Conservation (phyloP, 2,329 filamentous ascomycete genomes). For the Colletotrichum tropicale region DNA sequence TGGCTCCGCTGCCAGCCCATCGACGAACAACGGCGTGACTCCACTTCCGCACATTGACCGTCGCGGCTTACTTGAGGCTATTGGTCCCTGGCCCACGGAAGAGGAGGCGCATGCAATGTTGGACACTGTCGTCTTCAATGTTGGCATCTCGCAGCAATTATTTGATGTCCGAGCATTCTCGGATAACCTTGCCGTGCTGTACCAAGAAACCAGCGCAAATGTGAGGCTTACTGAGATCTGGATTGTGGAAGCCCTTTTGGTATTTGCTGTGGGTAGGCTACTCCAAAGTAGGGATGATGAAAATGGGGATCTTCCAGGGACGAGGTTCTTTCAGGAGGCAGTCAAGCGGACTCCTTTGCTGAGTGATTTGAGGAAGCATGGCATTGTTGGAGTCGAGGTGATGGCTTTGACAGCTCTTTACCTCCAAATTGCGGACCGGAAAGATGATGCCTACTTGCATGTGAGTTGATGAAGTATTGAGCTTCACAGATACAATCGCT, state of each 20-base stretch:
- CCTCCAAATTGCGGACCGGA: slow-evolving; percentile 4
- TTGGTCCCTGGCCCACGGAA: not conserved
- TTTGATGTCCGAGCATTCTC: slow-evolving; percentile 14
- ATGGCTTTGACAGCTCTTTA: slow-evolving; percentile 11
- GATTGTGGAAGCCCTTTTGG: slow-evolving; percentile 1
- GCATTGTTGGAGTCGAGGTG: not conserved
- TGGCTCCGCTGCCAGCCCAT: not conserved
- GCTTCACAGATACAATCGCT: rapidly evolving
- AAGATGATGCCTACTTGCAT: slow-evolving; percentile 16
- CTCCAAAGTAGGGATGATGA: not conserved
- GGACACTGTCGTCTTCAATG: not conserved
- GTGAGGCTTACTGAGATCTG: not conserved
- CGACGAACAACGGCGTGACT: not conserved
- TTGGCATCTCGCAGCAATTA: slow-evolving; percentile 16
- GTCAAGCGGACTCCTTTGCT: not conserved
- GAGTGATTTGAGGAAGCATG: not conserved
- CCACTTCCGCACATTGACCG: not conserved
- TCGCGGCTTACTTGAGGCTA: not conserved
- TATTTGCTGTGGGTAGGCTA: slow-evolving; percentile 5
- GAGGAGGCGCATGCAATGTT: slow-evolving; percentile 5
- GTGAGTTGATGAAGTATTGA: not conserved
- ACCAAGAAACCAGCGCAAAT: not conserved
- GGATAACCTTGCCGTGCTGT: not conserved
- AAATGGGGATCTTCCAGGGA: not conserved
- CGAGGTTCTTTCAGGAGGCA: not conserved